Conservation (phyloP, 192 early-diverging fungal species). For the Funneliformis geosporum region DNA sequence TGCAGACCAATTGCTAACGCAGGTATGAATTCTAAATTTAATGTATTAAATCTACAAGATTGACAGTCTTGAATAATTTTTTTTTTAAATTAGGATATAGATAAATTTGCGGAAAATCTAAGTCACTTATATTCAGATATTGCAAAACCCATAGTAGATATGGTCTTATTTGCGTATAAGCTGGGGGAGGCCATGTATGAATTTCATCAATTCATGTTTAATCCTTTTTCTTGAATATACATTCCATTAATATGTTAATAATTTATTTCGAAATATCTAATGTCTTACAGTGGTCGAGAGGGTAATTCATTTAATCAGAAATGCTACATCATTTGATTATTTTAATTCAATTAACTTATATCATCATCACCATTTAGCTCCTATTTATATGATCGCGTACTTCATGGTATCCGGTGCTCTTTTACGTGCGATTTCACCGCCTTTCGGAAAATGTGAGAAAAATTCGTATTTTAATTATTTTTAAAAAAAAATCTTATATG, state of each 20-base stretch:
- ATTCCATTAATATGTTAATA: not conserved
- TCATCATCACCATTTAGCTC: conserved; percentile 42
- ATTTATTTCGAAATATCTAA: not conserved
- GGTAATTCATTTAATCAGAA: not conserved
- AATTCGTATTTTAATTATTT: not conserved
- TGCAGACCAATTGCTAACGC: conserved; percentile 68
- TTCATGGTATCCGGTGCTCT: conserved; percentile 63
- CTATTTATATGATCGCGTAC: conserved; percentile 61
- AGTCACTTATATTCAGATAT: conserved; percentile 76
- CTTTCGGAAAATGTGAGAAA: conserved; percentile 71
- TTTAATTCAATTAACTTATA: not conserved
- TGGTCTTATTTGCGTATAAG: conserved; percentile 75
- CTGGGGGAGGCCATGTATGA: conserved; percentile 64
- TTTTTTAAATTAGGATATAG: conserved; percentile 55
- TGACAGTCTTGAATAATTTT: not conserved
- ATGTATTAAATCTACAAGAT: not conserved
- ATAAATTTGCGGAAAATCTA: conserved; percentile 68
- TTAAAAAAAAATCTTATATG: not conserved
- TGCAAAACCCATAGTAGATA: conserved; percentile 73
- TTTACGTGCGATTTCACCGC: conserved; percentile 73
- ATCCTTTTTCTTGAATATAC: not conserved
- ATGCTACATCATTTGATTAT: not conserved
- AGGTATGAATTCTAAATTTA: conserved; percentile 31
- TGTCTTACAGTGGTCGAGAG: conserved; percentile 16
- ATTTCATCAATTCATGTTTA: not conserved